Percentiles rank a stretch among this genome's conserved stretches.
These are phyloP conservation scores for Hypoxylon subgilvum DNA, from an alignment of 495 filamentous ascomycete species.

Conservation along the genomic window DNA sequence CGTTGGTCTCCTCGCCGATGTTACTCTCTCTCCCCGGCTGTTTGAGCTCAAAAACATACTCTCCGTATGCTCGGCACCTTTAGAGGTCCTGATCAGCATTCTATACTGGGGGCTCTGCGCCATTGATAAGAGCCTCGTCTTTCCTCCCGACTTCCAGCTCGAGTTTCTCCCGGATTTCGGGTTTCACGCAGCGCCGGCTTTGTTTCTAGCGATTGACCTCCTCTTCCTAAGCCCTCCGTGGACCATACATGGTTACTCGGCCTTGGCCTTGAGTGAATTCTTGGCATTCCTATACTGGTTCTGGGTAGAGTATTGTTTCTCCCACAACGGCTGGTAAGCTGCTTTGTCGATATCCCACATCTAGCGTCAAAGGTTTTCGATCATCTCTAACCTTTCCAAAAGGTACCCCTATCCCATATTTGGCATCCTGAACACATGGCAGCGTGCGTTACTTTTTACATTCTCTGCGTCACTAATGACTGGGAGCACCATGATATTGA, in stretches of 20 bases:
- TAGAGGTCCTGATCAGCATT: slow-evolving; percentile 82
- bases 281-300: slow-evolving; percentile 83
- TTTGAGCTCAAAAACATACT: slow-evolving; percentile 78
- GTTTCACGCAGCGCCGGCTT: slow-evolving; percentile 78
- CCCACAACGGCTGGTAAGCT: slow-evolving; percentile 73
- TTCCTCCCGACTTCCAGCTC: slow-evolving; percentile 55
- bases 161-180: slow-evolving; percentile 66
- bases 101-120: slow-evolving; percentile 80
- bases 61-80: slow-evolving; percentile 72
- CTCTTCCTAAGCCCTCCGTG: slow-evolving; percentile 82
- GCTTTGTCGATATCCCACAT: slow-evolving; percentile 5
- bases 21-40: slow-evolving; percentile 66
- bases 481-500: slow-evolving; percentile 67
- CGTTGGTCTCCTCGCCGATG: slow-evolving; percentile 74
- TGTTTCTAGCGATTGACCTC: slow-evolving; percentile 74
- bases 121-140: slow-evolving; percentile 64
- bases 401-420: slow-evolving; percentile 92
- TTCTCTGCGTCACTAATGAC: slow-evolving; percentile 75
- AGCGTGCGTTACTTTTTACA: slow-evolving; percentile 71
- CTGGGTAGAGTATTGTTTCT: slow-evolving; percentile 83
- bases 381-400: slow-evolving; percentile 30
- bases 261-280: slow-evolving; percentile 64
- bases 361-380: no score
- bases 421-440: slow-evolving; percentile 62
- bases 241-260: slow-evolving; percentile 67